Evolutionary conservation across 768 basidiomycete species (phyloP).

Genomic region (Suillus variegatus): DNA sequence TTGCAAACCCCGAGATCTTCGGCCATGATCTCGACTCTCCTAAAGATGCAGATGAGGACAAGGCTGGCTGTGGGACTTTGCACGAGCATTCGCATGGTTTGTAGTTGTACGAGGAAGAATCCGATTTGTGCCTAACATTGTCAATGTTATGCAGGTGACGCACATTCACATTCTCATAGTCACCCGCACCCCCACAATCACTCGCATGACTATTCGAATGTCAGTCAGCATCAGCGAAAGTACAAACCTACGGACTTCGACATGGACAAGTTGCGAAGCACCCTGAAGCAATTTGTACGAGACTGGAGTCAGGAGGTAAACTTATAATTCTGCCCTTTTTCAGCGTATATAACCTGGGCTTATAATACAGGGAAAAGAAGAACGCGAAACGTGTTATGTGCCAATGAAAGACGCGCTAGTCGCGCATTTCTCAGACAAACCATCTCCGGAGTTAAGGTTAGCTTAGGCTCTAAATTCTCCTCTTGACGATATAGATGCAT

Average conservation of each 20-base stretch:
- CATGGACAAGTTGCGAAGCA: constrained; percentile 90
- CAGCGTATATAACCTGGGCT: neutral
- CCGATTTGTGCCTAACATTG: constrained; percentile 12
- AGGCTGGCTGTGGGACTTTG: constrained; percentile 1
- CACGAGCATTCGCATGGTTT: constrained; percentile 8
- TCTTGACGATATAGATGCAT: constrained; percentile 34
- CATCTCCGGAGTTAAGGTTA: neutral
- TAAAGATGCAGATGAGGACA: constrained; percentile 28
- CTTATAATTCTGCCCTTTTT: constrained; percentile 2
- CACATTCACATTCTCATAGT: constrained; percentile 36
- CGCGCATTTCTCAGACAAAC: constrained; percentile 49
- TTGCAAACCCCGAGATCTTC: constrained; percentile 82
- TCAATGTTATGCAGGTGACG: constrained; percentile 19
- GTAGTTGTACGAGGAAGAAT: neutral
- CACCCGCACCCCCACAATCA: constrained; percentile 38
- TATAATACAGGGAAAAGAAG: constrained; percentile 59
- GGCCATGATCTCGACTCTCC: constrained; percentile 43
- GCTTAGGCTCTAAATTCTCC: neutral
- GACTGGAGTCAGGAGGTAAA: constrained; percentile 89
- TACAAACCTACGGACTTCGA: constrained; percentile 68
- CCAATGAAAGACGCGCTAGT: constrained; percentile 81
- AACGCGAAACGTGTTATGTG: constrained; percentile 77
- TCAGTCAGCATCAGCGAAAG: constrained; percentile 20
- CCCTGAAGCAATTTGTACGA: constrained; percentile 88
- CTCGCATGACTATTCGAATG: constrained; percentile 19